phyloP scores from a whole-genome alignment of 2,329 filamentous ascomycete species.

The Chalara sp. region DNA sequence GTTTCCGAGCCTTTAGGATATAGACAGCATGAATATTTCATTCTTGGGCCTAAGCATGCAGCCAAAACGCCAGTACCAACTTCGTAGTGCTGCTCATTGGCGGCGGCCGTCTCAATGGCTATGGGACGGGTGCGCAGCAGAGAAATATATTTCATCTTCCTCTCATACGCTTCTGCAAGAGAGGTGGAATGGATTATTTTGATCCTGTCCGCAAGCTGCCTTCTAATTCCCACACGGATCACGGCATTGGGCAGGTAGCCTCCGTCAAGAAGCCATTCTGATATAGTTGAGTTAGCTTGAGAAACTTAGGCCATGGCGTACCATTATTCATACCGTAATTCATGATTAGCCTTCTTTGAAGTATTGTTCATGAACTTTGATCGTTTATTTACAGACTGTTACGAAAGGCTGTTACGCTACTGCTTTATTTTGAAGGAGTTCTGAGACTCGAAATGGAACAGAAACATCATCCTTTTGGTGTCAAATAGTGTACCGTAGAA shows the following conservation, averaged over 20 bases:
- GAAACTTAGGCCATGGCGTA: too few relatives aligned
- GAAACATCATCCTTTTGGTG: too few relatives aligned
- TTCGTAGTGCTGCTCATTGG: constrained; percentile 68
- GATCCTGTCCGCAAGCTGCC: constrained; percentile 57
- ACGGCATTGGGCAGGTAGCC: constrained; percentile 58
- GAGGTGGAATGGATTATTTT: constrained; percentile 46
- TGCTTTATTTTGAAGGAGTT: too few relatives aligned
- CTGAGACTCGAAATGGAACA: too few relatives aligned
- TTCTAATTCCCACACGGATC: constrained; percentile 58
- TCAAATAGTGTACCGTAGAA: too few relatives aligned
- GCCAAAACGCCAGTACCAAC: constrained; percentile 58
- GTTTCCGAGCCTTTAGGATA: constrained; percentile 57
- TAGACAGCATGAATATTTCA: constrained; percentile 67
- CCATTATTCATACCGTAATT: too few relatives aligned
- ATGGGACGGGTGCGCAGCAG: constrained; percentile 54
- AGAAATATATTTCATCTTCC: constrained; percentile 59
- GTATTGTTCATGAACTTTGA: too few relatives aligned
- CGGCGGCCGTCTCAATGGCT: constrained; percentile 58
- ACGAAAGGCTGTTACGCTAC: too few relatives aligned
- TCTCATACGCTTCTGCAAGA: constrained; percentile 44
- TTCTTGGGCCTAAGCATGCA: constrained; percentile 56
- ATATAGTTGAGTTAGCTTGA: background rate
- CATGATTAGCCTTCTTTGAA: too few relatives aligned
- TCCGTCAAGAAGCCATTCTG: constrained; percentile 54
- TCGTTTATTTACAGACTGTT: too few relatives aligned